Percentiles rank a stretch among this genome's conserved stretches.
Evolutionary conservation across 169 alveolate genomes (phyloP).

Genomic region (Babesia gibsoni): DNA sequence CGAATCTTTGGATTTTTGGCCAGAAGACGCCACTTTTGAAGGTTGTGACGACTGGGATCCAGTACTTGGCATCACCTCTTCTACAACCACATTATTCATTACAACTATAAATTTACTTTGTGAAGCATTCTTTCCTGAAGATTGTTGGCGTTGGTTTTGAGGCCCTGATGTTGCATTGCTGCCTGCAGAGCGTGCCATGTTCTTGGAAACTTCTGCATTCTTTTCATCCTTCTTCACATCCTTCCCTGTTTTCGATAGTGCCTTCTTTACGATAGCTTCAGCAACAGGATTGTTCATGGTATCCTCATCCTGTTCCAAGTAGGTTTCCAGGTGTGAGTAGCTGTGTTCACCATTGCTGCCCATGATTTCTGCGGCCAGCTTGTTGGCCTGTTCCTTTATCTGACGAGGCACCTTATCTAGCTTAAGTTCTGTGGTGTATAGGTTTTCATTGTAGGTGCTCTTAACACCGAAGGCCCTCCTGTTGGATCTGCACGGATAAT

Average conservation of each 20-base stretch:
- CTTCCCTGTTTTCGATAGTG: not conserved
- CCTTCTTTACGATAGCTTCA: conserved; percentile 13
- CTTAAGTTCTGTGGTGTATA: conserved; percentile 72
- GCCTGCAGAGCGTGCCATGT: conserved; percentile 7
- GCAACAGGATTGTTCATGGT: not conserved
- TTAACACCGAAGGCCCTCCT: conserved; percentile 46
- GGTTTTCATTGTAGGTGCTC: conserved; percentile 68
- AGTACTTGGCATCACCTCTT: too few species aligned
- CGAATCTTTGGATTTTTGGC: too few species aligned
- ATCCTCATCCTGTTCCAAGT: conserved; percentile 70
- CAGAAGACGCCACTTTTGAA: too few species aligned
- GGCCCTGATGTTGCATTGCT: not conserved
- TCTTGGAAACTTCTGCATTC: not conserved
- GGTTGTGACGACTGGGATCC: too few species aligned
- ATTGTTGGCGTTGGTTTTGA: not conserved
- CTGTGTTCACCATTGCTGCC: conserved; percentile 60
- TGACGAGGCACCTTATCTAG: conserved; percentile 66
- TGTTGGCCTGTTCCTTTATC: conserved; percentile 65
- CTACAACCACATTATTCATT: too few species aligned
- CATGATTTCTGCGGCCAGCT: conserved; percentile 68
- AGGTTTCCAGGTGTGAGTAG: conserved; percentile 61
- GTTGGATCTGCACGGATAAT: conserved; percentile 23
- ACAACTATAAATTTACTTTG: too few species aligned
- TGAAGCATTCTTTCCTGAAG: too few species aligned
- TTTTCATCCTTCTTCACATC: conserved; percentile 3